Evolutionary conservation across 805 yeast species (phyloP), one percentile per base, ranked within the genome.

Genomic region (Saccharomycopsis guyanensis): DNA sequence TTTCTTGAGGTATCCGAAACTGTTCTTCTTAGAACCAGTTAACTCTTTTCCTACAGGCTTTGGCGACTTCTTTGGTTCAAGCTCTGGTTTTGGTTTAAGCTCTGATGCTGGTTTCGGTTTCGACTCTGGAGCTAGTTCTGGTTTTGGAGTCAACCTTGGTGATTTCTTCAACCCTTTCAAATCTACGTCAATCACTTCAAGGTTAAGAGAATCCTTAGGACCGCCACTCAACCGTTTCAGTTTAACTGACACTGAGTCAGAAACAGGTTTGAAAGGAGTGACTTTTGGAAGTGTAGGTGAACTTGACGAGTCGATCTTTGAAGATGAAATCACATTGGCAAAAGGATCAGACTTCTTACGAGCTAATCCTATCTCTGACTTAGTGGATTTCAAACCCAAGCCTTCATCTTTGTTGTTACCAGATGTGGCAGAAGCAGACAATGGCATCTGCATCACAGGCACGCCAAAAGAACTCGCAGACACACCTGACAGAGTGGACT

Each of bases 171-270:
- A 20, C 6, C 51, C 49, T 8, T 50, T 38, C 39, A 50, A 23
- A 25, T 50, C 53, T 20, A 50, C 47, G 35, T 50, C 51, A 38
- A 50, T 47, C 15, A 50, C 53, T 31, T 47, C 47, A 13, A 44
- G 34, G 36, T 32, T 38, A 33, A 22, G 33, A 29, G n/a, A 5
- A 7, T 31, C 18, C 34, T 15, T 19, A 20, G 40, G 35, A 19
- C 40, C 35, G 1, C 2, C 27, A 10, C 10, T 7, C 10, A 7
- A 25, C 29, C 20, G 37, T 8, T 16, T 6, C 6, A 8, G 37
- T n/a, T 34, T 15, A 6, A n/a, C 7, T 16, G 37, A 12, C 18
- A n/a, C 10, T 34, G 5, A 7, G 19, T 34, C 38, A 34, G 10
- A 13, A 16, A 16, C 38, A 25, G 47, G 39, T 32, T 40, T 40